phyloP scores from a whole-genome alignment of 1,284 basidiomycete genomes.

The Coniophora puteana region DNA sequence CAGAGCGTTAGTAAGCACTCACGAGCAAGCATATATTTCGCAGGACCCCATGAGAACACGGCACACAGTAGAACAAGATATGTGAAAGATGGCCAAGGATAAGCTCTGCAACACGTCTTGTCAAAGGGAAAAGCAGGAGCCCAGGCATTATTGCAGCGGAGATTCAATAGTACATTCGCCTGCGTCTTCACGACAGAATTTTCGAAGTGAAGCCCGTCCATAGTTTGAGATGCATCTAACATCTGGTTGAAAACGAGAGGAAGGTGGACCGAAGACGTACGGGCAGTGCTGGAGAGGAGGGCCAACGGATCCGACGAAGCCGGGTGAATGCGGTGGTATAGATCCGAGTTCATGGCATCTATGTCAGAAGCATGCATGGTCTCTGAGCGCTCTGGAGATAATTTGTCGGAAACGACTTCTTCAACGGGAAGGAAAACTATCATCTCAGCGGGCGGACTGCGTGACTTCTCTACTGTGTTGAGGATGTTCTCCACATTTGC shows the following conservation, averaged over 20 bases:
- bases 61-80: constrained; percentile 58
- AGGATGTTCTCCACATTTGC: constrained; percentile 65
- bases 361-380: constrained; percentile 76
- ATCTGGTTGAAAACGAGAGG: constrained; percentile 79
- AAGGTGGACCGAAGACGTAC: constrained; percentile 47
- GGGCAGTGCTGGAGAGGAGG: constrained; percentile 19
- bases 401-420: constrained; percentile 53
- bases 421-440: constrained; percentile 79
- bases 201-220: constrained; percentile 83
- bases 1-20: no score
- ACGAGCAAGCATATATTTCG: constrained; percentile 51
- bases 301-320: constrained; percentile 29
- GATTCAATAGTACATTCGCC: constrained; percentile 76
- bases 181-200: constrained; percentile 63
- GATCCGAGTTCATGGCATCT: constrained; percentile 85
- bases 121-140: constrained; percentile 69
- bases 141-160: constrained; percentile 75
- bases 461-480: constrained; percentile 38
- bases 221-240: constrained; percentile 68
- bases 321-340: constrained; percentile 63
- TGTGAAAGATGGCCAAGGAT: constrained; percentile 61
- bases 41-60: constrained; percentile 41
- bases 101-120: constrained; percentile 81
- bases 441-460: constrained; percentile 54
- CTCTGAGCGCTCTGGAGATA: constrained; percentile 57